A percentile compares a stretch with the other conserved stretches of the same genome.
Conservation (phyloP, 305 asterid genomes). For the Ruellia speciosa region DNA sequence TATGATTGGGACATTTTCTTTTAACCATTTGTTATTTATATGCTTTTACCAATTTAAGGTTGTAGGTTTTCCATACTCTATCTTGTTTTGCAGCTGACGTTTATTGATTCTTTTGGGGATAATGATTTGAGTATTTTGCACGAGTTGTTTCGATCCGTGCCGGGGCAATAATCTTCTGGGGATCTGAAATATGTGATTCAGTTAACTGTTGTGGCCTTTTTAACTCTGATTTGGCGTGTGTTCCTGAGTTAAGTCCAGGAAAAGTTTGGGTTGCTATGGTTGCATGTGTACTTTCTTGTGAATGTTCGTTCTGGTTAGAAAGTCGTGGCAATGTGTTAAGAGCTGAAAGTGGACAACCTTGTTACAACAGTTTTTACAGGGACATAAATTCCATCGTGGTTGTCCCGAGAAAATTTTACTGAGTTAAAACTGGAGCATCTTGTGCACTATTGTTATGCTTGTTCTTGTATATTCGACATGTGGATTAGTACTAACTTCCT, state of each 20-base stretch:
- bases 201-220: background rate
- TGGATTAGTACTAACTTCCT: too few species aligned
- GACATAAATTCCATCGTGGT: too few species aligned
- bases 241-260: background rate
- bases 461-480: too few species aligned
- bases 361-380: too few species aligned
- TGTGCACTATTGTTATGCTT: too few species aligned
- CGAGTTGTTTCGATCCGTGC: background rate
- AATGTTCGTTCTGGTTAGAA: too few species aligned
- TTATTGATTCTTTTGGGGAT: background rate
- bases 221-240: background rate
- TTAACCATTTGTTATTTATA: too few species aligned
- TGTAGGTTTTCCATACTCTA: background rate
- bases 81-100: background rate
- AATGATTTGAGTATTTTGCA: background rate
- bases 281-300: background rate
- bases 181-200: background rate
- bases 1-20: too few species aligned
- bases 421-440: too few species aligned
- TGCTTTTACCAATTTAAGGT: background rate
- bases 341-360: too few species aligned
- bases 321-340: too few species aligned
- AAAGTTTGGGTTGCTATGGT: background rate
- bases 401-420: too few species aligned
- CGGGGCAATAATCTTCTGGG: background rate